Percentiles rank a stretch among this genome's conserved stretches.
These are phyloP conservation scores for Ustilago curta DNA, from an alignment of 1,284 basidiomycete genomes.

Conservation along the genomic window DNA sequence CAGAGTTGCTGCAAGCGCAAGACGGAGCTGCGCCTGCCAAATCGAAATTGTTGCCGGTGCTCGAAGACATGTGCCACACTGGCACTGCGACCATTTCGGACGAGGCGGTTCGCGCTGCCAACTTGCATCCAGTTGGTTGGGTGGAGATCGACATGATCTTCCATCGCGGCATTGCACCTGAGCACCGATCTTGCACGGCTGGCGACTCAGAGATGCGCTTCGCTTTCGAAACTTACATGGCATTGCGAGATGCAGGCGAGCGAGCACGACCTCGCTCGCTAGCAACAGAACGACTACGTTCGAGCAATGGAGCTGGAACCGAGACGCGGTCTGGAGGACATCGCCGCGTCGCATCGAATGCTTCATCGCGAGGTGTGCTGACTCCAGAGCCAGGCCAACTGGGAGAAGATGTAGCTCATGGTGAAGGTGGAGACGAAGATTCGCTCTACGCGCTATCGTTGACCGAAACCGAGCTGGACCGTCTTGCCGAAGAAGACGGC, in stretches of 20 bases:
- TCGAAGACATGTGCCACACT: slow-evolving; percentile 52
- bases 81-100: slow-evolving; percentile 26
- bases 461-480: slow-evolving; percentile 39
- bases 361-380: slow-evolving; percentile 12
- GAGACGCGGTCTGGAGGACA: slow-evolving; percentile 15
- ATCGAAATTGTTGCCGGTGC: slow-evolving; percentile 38
- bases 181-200: slow-evolving; percentile 50
- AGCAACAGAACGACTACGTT: slow-evolving; percentile 10
- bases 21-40: slow-evolving; percentile 1
- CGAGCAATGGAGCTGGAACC: slow-evolving; percentile 8
- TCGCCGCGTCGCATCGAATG: slow-evolving; percentile 14
- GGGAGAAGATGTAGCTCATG: slow-evolving; percentile 20
- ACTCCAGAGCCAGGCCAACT: slow-evolving; percentile 16
- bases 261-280: slow-evolving; percentile 41
- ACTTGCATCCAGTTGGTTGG: slow-evolving; percentile 49
- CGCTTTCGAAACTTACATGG: slow-evolving; percentile 55
- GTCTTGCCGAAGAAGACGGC: slow-evolving; percentile 28
- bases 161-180: slow-evolving; percentile 53
- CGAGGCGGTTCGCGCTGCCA: slow-evolving; percentile 23
- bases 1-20: slow-evolving; percentile 31
- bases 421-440: slow-evolving; percentile 17
- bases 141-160: slow-evolving; percentile 59
- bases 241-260: slow-evolving; percentile 52
- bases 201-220: slow-evolving; percentile 62
- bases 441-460: slow-evolving; percentile 42